Evolutionary conservation across 768 basidiomycete genomes (phyloP), one percentile per base, ranked within the genome.

Genomic region (Suillus occidentalis): DNA sequence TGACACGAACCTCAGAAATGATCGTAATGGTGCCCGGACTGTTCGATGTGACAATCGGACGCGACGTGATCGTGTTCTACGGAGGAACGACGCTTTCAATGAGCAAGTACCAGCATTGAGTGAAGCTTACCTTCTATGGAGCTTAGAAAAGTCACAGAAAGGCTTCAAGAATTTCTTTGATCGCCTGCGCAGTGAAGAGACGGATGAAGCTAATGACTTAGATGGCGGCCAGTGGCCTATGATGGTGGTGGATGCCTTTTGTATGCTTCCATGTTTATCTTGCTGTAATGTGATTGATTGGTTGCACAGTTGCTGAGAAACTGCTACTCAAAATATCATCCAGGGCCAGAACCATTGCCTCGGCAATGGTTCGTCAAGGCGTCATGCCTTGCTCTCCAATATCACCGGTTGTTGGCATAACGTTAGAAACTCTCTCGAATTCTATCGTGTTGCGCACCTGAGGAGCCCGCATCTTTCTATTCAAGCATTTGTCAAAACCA

Each of bases 301-400:
- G 12, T 16, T 64, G 20, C 45, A 18, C 36, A 57, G 34, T 34
- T 9, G 39, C 39, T 57, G 55, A 34, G 8, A 34, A 34, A 39
- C 12, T 47, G 6, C 0, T 28, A 42, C 43, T 62, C 20, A 36
- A 57, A 31, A 43, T 37, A 22, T 37, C n/a, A 2, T 58, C 63
- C 6, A 64, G 1, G n/a, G 63, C 60, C 53, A 6, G n/a, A 5
- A 61, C 39, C 20, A 36, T 64, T 13, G 58, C 45, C 8, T 66
- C 55, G 0, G 60, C 69, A 8, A 55, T 66, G 9, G 65, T 67
- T 22, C 52, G 64, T 13, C 65, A 65, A 20, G 69, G 69, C 4
- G 28, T 62, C 9, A 42, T 69, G 16, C 70, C 69, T 16, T 60
- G 61, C 36, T 61, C 69, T 0, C 65, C 65, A 6, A 55, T 57